phyloP scores from a whole-genome alignment of 768 basidiomycete species.

The Guyanaporus albipodus region DNA sequence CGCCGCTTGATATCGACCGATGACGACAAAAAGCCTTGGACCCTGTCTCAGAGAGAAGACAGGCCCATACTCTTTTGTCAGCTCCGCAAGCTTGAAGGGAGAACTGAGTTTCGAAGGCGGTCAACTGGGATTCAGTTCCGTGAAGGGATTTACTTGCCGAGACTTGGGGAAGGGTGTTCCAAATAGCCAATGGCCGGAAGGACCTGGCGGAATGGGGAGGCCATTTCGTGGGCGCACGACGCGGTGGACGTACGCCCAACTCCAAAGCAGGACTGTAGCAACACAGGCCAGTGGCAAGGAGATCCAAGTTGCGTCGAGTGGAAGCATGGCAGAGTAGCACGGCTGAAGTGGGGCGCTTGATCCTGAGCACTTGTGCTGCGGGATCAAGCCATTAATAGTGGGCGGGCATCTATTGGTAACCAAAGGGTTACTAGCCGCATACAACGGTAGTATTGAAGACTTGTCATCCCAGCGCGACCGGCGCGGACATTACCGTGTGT shows the following conservation, averaged over 20 bases:
- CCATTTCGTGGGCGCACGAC: neutral
- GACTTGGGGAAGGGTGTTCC: constrained; percentile 6
- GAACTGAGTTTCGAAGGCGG: no score
- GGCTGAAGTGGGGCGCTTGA: no score
- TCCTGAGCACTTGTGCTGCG: no score
- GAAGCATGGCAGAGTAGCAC: no score
- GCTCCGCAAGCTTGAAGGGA: constrained; percentile 2
- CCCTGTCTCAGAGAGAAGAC: constrained; percentile 5
- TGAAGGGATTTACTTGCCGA: no score
- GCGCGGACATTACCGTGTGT: no score
- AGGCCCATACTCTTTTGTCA: constrained; percentile 6
- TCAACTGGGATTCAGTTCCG: no score
- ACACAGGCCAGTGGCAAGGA: neutral
- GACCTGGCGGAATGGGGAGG: constrained; percentile 4
- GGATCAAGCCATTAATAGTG: no score
- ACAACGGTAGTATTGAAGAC: no score
- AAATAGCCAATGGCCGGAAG: constrained; percentile 8
- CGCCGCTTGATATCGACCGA: constrained; percentile 7
- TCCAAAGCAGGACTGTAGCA: neutral
- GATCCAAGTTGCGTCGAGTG: neutral
- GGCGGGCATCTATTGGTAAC: no score
- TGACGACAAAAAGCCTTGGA: constrained; percentile 2
- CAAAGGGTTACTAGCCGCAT: no score
- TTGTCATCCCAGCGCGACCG: no score
- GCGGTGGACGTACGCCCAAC: neutral